These are phyloP conservation scores for Leishmania martiniquensis DNA, from an alignment of 208 protist species.

Conservation along the genomic window DNA sequence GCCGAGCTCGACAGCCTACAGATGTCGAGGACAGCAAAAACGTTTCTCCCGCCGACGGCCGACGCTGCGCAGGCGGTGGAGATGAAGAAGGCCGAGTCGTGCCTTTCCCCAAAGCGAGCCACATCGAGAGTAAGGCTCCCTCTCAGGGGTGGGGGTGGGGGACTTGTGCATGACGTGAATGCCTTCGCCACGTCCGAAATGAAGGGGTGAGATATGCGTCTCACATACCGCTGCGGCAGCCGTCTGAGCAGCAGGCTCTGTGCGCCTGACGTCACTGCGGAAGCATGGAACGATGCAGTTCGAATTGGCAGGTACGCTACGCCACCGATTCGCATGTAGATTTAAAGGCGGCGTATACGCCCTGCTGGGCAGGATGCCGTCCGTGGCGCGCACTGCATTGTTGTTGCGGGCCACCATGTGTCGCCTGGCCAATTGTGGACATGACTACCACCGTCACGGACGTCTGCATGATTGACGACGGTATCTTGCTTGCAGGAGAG, in stretches of 20 bases:
- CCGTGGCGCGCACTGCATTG: slow-evolving; percentile 6
- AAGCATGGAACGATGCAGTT: not conserved
- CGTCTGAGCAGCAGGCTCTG: not conserved
- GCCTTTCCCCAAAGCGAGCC: not conserved
- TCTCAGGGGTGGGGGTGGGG: slow-evolving; percentile 3
- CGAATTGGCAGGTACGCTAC: not conserved
- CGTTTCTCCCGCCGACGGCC: not conserved
- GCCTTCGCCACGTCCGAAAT: not conserved
- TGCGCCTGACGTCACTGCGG: not conserved
- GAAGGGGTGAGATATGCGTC: not conserved
- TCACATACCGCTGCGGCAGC: not conserved
- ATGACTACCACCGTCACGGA: not conserved
- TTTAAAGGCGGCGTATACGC: not conserved
- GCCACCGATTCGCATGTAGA: not conserved
- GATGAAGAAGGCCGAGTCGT: slow-evolving; percentile 1
- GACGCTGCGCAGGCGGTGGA: slow-evolving; percentile 2
- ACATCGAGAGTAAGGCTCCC: not conserved
- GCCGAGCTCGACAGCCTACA: not conserved
- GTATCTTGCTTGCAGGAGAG: not conserved
- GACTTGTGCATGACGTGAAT: slow-evolving; percentile 1
- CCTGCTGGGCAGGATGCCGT: not conserved
- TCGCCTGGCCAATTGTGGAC: not conserved
- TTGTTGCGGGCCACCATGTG: not conserved
- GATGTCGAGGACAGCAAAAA: slow-evolving; percentile 1
- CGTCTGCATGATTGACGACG: slow-evolving; percentile 1